Percentiles rank a stretch among this genome's conserved stretches.
phyloP scores from a whole-genome alignment of 306 rosid species.

The apple (Malus domestica) region ASM211411v1 NC_041797.1:4407501-4408000 shows the following conservation, averaged over 20 bases:
- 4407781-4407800: not conserved
- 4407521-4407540: not conserved
- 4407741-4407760: not conserved
- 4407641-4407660: not conserved
- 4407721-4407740: not conserved
- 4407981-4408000: slow-evolving; percentile 72
- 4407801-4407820: not conserved
- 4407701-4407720: not conserved
- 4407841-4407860: not conserved
- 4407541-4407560: not conserved
- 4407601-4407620: not conserved
- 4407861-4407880: not conserved
- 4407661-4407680: not conserved
- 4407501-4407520: not conserved
- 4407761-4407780: not conserved
- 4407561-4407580: not conserved
- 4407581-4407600: not conserved
- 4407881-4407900: not conserved
- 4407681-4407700: not conserved
- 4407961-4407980: slow-evolving; percentile 76
- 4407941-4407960: slow-evolving; percentile 75
- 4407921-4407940: slow-evolving; percentile 61
- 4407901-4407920: slow-evolving; percentile 48
- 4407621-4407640: not conserved
- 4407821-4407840: not conserved